Evolutionary conservation across 306 rosid genomes (phyloP), one percentile per base, ranked within the genome.

Genomic region (Quercus dentata): DNA sequence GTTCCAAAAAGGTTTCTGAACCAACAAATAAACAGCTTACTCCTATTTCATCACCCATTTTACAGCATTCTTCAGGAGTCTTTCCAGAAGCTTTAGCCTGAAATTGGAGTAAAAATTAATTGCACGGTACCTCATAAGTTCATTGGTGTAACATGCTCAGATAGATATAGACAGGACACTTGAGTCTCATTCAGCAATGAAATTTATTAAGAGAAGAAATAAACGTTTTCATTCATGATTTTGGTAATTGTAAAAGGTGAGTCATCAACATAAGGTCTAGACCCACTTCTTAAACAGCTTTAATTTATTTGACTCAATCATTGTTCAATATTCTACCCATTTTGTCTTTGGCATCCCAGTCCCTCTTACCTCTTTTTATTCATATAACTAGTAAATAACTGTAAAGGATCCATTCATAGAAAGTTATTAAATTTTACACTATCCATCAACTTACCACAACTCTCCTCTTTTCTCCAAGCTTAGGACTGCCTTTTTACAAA

Each of bases 31-130:
- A 77, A 72, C 81, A 80, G 74, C 97, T 91, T 91, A 94, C 99
- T 72, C 97, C 97, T n/a, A 79, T 87, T 78, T 88, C 90, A 79
- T 94, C 92, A 69, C 92, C 97, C 95, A 79, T 76, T 85, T 82
- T 70, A 35, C 80, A 76, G 86, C 78, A 87, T 55, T 91, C 97
- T 27, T 77, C 81, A 69, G 90, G 81, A 83, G 90, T 88, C 83
- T 76, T 88, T 84, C 99, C 99, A 2, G 86, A 91, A 70, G 99
- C 94, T 91, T 94, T 94, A 75, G 97, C 97, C 99, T 94, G 89
- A 85, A 75, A 90, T 31, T 73, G 68, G 49, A 61, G 71, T 30
- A 71, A 64, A 73, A 64, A 73, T 69, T 61, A 80, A 73, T 76
- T 25, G 59, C 80, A 71, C 44, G 15, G 12, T 76, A 62, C 52